Base-by-base conservation (phyloP, 768 basidiomycete species). In the Naematelia encephala region DNA sequence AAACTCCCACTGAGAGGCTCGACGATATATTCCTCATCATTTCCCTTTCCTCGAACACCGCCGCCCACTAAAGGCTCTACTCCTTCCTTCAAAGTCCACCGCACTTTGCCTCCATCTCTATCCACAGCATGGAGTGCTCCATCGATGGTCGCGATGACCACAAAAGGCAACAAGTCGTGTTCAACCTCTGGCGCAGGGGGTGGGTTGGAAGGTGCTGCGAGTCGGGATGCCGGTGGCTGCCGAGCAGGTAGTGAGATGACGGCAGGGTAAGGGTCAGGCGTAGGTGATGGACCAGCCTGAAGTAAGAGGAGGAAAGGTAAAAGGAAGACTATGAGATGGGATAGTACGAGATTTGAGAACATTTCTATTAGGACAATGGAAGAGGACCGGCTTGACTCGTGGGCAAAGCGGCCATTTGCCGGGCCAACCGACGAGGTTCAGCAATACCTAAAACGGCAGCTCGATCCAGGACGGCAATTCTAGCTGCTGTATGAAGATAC, bases 1-100 rank as follows among this genome's bases (percentile, higher is more conserved):
- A 98, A 89, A 69, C 91, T 88, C 5, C 94, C 94, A 3, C 89
- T 87, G 80, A 92, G 89, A 0, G 94, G 94, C 71, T 97, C 94
- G 53, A 97, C 89, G 60, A 97, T 87, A 78, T 94, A 98, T 45
- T 87, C 83, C 25, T 79, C 77, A 62, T 86, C 86, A 60, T 82
- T 82, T 11, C 77, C 81, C 46, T 82, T 66, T 27, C 62, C 70
- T 47, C 34, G 45, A 12, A 59, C 34, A 14, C 51, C 70, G 14
- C 60, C 63, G 10, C 66, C 57, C 5, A 64, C 63, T 34, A 68
- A 54, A 27, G 68, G 70, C 27, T 77, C 67, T n/a, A 66, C 83
- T 5, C 76, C 76, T 42, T 74, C 78, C 28, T 86, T 83, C 86
- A 92, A 88, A 30, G 90, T 91, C 94, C 94, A 99, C 0, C 92